Base-by-base conservation (phyloP, 495 filamentous ascomycete species). In the Aspergillus bridgeri region DNA sequence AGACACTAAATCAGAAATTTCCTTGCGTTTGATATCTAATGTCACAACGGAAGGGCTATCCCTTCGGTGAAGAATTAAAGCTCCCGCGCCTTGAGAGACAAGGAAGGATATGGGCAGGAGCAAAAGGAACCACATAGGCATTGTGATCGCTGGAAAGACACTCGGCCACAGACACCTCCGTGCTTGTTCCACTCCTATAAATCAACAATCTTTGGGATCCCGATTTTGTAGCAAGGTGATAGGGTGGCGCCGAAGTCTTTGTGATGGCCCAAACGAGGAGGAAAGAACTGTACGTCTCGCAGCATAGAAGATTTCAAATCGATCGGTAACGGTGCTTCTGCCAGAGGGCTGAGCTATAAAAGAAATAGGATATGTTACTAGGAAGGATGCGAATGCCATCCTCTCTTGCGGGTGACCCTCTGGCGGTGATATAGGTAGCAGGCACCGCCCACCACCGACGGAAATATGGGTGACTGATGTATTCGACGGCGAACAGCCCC, bases 21-120 rank as follows among this genome's bases (percentile, higher is more conserved):
- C 60, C 33, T 69, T 78, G 29, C 77, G 75, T 27, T 72, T 51
- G 22, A 76, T 75, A 53, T 70, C 65, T 17, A 81, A 62, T n/a
- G 62, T 44, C 38, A 79, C 62, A 48, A 77, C 69, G 3, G 69
- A 65, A 3, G 76, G 74, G 9, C 46, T 48, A 49, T 75, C 74
- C 57, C 72, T 66, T 55, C 64, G 49, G 23, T 63, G 60, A 17
- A 78, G 66, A 24, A 56, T 68, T 23, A 78, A 54, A 3, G 62
- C 52, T 6, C 61, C 53, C 43, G 63, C 44, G 9, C 48, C 48
- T 21, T 65, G 65, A 38, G 57, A 42, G 13, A 63, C 60, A 20
- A 70, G 59, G 29, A 49, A 58, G 17, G 48, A 27, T 27, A 42
- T 46, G n/a, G 65, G 47, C 8, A 61, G 20, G 5, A 52, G 42